Base-by-base conservation (phyloP, 345 rosid species). In the Populus deltoides region DNA sequence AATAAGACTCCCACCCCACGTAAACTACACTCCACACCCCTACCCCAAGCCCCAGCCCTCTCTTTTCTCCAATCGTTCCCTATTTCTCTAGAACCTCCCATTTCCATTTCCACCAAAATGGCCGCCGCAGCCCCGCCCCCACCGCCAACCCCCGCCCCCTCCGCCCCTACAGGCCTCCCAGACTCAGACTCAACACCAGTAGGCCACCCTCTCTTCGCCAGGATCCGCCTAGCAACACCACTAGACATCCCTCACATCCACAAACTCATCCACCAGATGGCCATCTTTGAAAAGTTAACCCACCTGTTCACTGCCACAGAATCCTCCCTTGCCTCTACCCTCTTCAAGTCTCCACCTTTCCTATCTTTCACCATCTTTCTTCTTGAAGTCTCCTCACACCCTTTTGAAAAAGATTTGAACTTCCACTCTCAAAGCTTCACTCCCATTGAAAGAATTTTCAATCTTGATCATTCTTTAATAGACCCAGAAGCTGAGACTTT, bases 41-140 rank as follows among this genome's bases (percentile, higher is more conserved):
- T 43, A 10, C 15, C 47, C 12, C 15, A 43, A 43, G 15, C 11
- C 47, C 27, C 4, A 4, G 0, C 67, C 3, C 13, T 18, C 6
- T 10, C 25, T 8, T 22, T 31, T 15, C 27, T 6, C 4, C 24
- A 13, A 33, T 9, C 29, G 12, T 29, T 45, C 75, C 33, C 27
- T 3, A 20, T 17, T n/a, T 2, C 35, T 73, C 68, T 27, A 69
- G 59, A 55, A 66, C 27, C 49, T 0, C n/a, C 51, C 11, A 25
- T 17, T 15, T 5, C 63, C 24, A 35, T 11, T 29, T 7, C 9
- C 47, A 25, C 10, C 36, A 9, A 29, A 8, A 91, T 93, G 98
- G 99, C 98, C 22, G 96, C 94, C 8, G 96, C 99, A 6, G 98
- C 98, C 0, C 97, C 97, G 1, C 97, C 97, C 2, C 98, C 97